Evolutionary conservation across 2,329 filamentous ascomycete genomes (phyloP).

Genomic region (Aureobasidium musti): DNA sequence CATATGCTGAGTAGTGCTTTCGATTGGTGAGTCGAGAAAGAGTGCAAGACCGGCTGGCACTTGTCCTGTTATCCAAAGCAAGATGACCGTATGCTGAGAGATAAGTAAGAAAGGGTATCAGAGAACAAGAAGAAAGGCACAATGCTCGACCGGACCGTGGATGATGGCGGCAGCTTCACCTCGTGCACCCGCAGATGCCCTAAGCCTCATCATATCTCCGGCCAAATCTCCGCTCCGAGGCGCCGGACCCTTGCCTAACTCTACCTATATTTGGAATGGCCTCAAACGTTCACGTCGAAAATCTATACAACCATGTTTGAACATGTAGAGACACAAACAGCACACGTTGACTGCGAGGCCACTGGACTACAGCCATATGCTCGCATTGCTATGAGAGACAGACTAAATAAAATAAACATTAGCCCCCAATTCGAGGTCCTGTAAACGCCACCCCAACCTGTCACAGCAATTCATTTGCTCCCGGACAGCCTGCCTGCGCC

Average conservation of each 20-base stretch:
- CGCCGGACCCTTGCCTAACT: neutral
- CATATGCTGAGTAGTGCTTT: neutral
- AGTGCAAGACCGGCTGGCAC: neutral
- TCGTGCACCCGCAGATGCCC: neutral
- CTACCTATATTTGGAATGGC: constrained; percentile 5
- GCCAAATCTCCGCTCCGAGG: neutral
- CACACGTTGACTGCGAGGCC: neutral
- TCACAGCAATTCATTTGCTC: neutral
- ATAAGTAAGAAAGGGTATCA: neutral
- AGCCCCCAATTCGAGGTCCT: constrained; percentile 1
- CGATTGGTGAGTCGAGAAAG: neutral
- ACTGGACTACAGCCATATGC: neutral
- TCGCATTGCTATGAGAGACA: neutral
- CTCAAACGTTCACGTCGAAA: neutral
- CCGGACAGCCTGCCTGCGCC: neutral
- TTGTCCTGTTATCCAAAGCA: neutral
- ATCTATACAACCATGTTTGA: no score
- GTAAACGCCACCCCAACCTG: neutral
- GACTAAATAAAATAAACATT: constrained; percentile 18
- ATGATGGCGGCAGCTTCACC: neutral
- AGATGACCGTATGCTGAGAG: neutral
- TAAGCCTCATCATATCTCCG: constrained; percentile 18
- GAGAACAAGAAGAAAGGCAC: neutral
- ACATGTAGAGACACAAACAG: neutral
- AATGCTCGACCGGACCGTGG: neutral